Evolutionary conservation across 2,329 filamentous ascomycete species (phyloP).

Genomic region (Hortaea werneckii): DNA sequence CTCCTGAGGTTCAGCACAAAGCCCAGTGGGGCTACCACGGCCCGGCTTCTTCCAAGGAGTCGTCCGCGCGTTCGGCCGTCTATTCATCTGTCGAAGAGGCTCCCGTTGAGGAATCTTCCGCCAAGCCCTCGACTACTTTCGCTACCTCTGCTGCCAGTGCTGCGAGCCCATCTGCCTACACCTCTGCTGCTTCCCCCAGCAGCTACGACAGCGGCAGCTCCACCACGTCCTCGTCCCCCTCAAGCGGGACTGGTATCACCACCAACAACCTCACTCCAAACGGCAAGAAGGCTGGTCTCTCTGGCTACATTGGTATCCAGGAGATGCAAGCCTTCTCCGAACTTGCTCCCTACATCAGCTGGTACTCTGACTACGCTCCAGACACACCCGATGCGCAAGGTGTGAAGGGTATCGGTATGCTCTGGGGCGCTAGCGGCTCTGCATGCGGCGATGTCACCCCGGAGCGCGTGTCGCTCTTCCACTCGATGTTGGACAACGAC

Average conservation of each 20-base stretch:
- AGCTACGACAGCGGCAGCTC: not conserved
- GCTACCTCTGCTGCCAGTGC: not conserved
- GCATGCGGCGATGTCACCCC: slow-evolving; percentile 6
- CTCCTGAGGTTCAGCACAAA: not conserved
- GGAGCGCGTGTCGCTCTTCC: slow-evolving; percentile 12
- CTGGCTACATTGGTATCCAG: slow-evolving; percentile 16
- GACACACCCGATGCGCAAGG: slow-evolving; percentile 10
- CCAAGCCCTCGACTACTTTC: not conserved
- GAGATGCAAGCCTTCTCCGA: slow-evolving; percentile 9
- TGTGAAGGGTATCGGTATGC: slow-evolving; percentile 18
- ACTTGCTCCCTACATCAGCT: slow-evolving; percentile 16
- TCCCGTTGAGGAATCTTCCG: not conserved
- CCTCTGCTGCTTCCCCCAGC: slow-evolving; percentile 1
- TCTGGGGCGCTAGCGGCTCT: slow-evolving; percentile 16
- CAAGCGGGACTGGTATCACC: slow-evolving; percentile 4
- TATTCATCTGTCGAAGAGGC: not conserved
- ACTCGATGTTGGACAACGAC: slow-evolving; percentile 8
- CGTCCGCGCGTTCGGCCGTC: not conserved
- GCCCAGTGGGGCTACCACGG: not conserved
- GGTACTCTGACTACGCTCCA: slow-evolving; percentile 22
- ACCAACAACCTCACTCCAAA: slow-evolving; percentile 8
- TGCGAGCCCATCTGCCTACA: not conserved
- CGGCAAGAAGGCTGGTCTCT: slow-evolving; percentile 19
- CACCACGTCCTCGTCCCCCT: slow-evolving; percentile 3
- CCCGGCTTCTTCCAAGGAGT: not conserved